These are phyloP conservation scores for Medicago ruthenica DNA, from an alignment of 306 rosid species.

Conservation along the genomic window DNA sequence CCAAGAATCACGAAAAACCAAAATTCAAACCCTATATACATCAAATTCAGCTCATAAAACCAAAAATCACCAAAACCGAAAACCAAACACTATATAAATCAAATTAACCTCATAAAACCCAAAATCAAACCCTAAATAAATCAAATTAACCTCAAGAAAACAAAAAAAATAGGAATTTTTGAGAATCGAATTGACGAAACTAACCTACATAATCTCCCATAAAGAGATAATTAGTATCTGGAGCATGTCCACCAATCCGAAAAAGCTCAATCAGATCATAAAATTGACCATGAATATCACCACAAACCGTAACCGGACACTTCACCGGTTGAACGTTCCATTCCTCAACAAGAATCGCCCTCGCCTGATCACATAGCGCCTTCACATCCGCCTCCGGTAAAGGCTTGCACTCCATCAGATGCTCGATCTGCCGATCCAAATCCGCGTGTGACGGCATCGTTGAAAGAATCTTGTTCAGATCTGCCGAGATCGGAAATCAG, in stretches of 20 bases:
- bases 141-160: background rate
- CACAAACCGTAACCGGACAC: conserved; percentile 97
- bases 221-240: conserved; percentile 92
- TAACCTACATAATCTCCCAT: conserved; percentile 99
- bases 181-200: conserved; percentile 34
- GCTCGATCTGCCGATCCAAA: conserved; percentile 99
- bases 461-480: conserved; percentile 52
- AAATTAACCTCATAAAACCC: background rate
- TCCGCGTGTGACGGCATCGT: conserved; percentile 96
- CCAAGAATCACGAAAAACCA: no score
- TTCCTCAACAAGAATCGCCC: conserved; percentile 93
- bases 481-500: conserved; percentile 26
- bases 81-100: background rate
- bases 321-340: conserved; percentile 99
- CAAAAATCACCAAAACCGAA: background rate
- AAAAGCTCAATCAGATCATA: conserved; percentile 98
- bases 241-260: conserved; percentile 92
- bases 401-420: conserved; percentile 96
- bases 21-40: background rate
- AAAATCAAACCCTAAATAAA: conserved; percentile 13
- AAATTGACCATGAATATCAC: conserved; percentile 96
- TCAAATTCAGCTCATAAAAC: background rate
- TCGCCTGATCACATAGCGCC: conserved; percentile 90
- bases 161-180: background rate
- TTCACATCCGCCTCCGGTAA: conserved; percentile 91